Percentiles rank a stretch among this genome's conserved stretches.
phyloP scores from a whole-genome alignment of 2,329 filamentous ascomycete species.

The Neopestalotiopsis sp. region DNA sequence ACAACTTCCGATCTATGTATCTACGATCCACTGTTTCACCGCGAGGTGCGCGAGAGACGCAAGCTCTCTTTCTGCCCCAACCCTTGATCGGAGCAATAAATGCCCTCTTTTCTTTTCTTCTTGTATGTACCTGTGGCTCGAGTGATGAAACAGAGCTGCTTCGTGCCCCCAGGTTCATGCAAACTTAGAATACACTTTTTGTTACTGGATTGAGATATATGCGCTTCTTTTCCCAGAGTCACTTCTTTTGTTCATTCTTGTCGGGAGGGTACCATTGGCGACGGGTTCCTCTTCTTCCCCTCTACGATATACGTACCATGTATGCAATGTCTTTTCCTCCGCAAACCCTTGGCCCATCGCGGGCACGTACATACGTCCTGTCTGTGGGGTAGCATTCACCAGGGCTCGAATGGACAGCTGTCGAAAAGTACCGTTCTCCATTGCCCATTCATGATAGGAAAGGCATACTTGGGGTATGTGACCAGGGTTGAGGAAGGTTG shows the following conservation, averaged over 20 bases:
- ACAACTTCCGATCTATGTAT: neutral
- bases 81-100: neutral
- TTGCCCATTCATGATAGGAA: neutral
- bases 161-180: neutral
- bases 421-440: conserved; percentile 5
- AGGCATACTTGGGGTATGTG: neutral
- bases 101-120: neutral
- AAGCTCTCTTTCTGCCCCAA: neutral
- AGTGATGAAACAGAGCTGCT: neutral
- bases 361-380: neutral
- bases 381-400: conserved; percentile 10
- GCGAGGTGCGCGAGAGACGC: neutral
- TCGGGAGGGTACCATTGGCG: neutral
- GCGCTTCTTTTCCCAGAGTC: neutral
- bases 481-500: neutral
- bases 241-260: neutral
- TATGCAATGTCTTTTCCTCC: neutral
- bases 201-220: neutral
- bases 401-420: conserved; percentile 1
- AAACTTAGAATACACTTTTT: neutral
- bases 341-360: neutral
- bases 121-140: neutral
- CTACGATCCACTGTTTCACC: conserved; percentile 13
- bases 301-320: neutral
- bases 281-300: no score